These are phyloP conservation scores for Fibroporia radiculosa DNA, from an alignment of 768 basidiomycete genomes.

Conservation along the genomic window DNA sequence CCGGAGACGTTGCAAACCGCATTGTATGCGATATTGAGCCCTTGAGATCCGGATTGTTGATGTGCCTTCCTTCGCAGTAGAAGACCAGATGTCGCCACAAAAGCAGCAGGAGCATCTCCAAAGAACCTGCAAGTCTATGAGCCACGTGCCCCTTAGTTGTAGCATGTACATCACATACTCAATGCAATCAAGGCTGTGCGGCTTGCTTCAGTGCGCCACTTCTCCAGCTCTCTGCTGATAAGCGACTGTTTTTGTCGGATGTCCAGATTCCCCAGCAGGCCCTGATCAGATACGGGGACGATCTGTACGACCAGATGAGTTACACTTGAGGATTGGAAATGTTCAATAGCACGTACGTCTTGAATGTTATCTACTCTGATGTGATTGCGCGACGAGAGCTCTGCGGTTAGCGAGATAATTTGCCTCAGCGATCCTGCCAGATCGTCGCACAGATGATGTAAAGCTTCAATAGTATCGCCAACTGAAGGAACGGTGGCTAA, in stretches of 20 bases:
- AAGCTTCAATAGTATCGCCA: conserved; percentile 62
- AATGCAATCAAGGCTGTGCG: conserved; percentile 47
- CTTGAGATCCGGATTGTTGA: conserved; percentile 33
- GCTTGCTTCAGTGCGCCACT: conserved; percentile 31
- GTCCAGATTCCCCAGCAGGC: conserved; percentile 59
- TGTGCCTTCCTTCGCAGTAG: conserved; percentile 40
- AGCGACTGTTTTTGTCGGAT: conserved; percentile 60
- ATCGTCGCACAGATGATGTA: conserved; percentile 54
- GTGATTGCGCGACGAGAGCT: conserved; percentile 65
- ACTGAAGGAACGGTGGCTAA: conserved; percentile 71
- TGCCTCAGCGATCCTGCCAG: conserved; percentile 56
- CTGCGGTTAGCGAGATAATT: conserved; percentile 58
- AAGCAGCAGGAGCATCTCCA: conserved; percentile 74
- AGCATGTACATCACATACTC: conserved; percentile 30
- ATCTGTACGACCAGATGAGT: too few species aligned
- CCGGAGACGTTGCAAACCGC: conserved; percentile 49
- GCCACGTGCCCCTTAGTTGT: neutral
- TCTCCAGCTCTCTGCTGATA: conserved; percentile 54
- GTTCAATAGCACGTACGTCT: conserved; percentile 40
- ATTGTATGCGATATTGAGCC: conserved; percentile 38
- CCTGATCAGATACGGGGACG: conserved; percentile 40
- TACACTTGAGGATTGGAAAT: too few species aligned
- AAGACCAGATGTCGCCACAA: conserved; percentile 75
- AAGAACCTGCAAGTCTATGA: conserved; percentile 37
- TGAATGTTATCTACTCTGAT: conserved; percentile 63